Evolutionary conservation across 306 rosid genomes (phyloP).

Genomic region (Begonia masoniana): DNA sequence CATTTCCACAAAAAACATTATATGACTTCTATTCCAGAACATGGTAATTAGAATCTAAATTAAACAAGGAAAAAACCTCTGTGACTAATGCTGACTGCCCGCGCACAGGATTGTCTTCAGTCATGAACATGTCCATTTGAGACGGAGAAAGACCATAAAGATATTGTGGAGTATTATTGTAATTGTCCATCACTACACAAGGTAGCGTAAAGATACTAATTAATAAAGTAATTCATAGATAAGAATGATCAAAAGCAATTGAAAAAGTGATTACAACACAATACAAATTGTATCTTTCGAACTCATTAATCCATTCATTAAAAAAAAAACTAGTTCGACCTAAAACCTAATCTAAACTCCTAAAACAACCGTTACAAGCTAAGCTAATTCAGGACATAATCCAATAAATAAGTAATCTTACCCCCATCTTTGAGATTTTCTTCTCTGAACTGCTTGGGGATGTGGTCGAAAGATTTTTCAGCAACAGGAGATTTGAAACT

Average conservation of each 20-base stretch:
- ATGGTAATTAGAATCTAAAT: slow-evolving; percentile 5
- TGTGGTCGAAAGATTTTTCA: slow-evolving; percentile 41
- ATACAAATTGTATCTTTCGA: too few relatives aligned
- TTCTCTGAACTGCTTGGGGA: slow-evolving; percentile 71
- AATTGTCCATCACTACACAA: slow-evolving; percentile 68
- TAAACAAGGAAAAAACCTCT: slow-evolving; percentile 40
- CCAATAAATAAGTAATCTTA: slow-evolving; percentile 22
- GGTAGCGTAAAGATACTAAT: slow-evolving; percentile 9
- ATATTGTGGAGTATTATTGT: slow-evolving; percentile 51
- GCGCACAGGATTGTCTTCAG: slow-evolving; percentile 56
- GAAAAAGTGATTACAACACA: too few relatives aligned
- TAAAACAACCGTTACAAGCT: too few relatives aligned
- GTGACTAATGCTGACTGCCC: slow-evolving; percentile 48
- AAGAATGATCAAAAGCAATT: too few relatives aligned
- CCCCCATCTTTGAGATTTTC: slow-evolving; percentile 87
- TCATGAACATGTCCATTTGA: slow-evolving; percentile 93
- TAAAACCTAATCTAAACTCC: too few relatives aligned
- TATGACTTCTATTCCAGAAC: slow-evolving; percentile 2
- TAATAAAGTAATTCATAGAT: background rate
- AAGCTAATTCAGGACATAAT: background rate
- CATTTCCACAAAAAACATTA: background rate
- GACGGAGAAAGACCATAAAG: slow-evolving; percentile 82
- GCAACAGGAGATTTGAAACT: slow-evolving; percentile 25
- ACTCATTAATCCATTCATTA: too few relatives aligned
- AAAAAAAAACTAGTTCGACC: too few relatives aligned